Evolutionary conservation across 495 filamentous ascomycete genomes (phyloP), one percentile per base, ranked within the genome.

Genomic region (Neurospora tetraspora): DNA sequence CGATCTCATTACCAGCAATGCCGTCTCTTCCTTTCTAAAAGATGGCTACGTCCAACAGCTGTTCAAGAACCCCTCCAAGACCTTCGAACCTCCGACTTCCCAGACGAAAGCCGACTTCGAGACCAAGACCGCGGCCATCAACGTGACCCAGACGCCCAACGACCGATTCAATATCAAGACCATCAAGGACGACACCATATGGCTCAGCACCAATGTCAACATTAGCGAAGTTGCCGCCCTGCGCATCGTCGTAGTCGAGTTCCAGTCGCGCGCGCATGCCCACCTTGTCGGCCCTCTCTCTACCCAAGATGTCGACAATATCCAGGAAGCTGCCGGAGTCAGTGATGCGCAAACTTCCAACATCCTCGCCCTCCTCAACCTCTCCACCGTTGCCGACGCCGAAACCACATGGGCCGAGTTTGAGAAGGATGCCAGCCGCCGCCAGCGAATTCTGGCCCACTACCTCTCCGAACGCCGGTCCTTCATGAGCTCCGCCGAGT

Each of bases 121-220:
- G 71, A 93, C 91, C 47, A 94, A 90, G 81, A 98, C 94, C 2
- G 91, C 95, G 20, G 90, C 94, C n/a, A 96, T 98, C 70, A 91
- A 97, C 79, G 90, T 94, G 61, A 87, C 92, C 34, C 91, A 92
- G 6, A 87, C 88, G 10, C 82, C 88, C 31, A 89, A 89, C 74
- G 86, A 88, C 18, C 86, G 86, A 37, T 93, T 91, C 80, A 86
- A 94, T 77, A 86, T 98, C 68, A 88, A 91, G 34, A 86, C 93
- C 80, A 90, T 98, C 77, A 97, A 96, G 81, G 87, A 88, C 34
- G 96, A 97, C 80, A 88, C 93, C 42, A 80, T 91, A 45, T 97
- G 94, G 93, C 84, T 99, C 69, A 94, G 92, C 78, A 86, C 91
- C 71, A 87, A 88, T 73, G 88, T 90, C 14, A 86, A 86, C 16